phyloP scores from a whole-genome alignment of 2,329 filamentous ascomycete species.

The Pseudocercospora eumusae region DNA sequence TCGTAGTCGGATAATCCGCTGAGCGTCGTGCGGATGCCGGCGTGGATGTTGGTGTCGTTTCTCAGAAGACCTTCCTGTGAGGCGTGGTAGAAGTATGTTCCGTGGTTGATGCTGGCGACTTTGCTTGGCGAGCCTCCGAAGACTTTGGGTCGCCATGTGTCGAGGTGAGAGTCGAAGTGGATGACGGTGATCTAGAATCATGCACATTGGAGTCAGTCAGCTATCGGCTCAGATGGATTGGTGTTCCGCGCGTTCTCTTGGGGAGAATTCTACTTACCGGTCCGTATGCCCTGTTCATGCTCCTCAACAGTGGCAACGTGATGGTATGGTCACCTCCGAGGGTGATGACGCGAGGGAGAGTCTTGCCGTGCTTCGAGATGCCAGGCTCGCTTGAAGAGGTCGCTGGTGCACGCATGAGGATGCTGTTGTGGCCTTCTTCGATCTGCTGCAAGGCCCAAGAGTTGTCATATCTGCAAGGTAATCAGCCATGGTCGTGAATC shows the following conservation, averaged over 20 bases:
- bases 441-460: conserved; percentile 79
- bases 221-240: not conserved
- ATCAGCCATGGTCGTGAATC: not conserved
- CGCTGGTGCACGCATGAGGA: conserved; percentile 69
- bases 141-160: conserved; percentile 77
- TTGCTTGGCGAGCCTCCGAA: conserved; percentile 80
- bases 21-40: conserved; percentile 80
- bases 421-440: conserved; percentile 76
- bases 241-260: not conserved
- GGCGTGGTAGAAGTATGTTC: conserved; percentile 86
- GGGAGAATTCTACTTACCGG: conserved; percentile 41
- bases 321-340: conserved; percentile 66
- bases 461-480: conserved; percentile 70
- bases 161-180: conserved; percentile 62
- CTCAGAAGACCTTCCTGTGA: conserved; percentile 72
- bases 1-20: conserved; percentile 79
- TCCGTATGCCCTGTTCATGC: conserved; percentile 65
- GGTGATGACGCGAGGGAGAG: conserved; percentile 78
- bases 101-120: conserved; percentile 75
- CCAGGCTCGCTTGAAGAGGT: conserved; percentile 69
- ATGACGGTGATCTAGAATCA: conserved; percentile 57
- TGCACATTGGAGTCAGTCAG: not conserved
- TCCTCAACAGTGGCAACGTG: conserved; percentile 57
- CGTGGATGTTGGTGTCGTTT: conserved; percentile 86
- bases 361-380: conserved; percentile 70